phyloP scores from a whole-genome alignment of 2,329 filamentous ascomycete species.

The Sporothrix luriei region DNA sequence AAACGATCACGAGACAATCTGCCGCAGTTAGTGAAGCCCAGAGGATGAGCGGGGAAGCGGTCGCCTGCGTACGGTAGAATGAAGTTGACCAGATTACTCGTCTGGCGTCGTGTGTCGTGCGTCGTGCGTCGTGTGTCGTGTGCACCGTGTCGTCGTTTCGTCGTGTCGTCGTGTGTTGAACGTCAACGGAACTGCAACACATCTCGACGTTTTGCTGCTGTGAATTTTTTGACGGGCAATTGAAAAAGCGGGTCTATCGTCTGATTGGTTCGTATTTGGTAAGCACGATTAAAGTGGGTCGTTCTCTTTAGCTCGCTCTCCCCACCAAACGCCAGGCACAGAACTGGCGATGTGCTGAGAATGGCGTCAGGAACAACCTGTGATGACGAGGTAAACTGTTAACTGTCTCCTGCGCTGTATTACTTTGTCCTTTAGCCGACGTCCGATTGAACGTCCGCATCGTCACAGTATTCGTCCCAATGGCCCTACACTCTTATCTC shows the following conservation, averaged over 20 bases:
- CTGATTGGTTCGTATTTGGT: slow-evolving; percentile 12
- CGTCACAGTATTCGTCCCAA: neutral
- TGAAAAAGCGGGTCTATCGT: neutral
- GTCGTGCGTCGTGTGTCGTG: neutral
- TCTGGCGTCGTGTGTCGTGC: neutral
- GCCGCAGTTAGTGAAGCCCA: neutral
- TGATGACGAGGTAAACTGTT: too few species aligned
- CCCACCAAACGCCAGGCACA: neutral
- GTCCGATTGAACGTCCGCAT: too few species aligned
- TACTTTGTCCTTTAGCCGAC: too few species aligned
- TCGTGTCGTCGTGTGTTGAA: slow-evolving; percentile 18
- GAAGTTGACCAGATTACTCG: neutral
- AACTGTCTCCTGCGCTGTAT: too few species aligned
- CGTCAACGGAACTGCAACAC: neutral
- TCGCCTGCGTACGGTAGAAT: neutral
- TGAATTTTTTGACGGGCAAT: slow-evolving; percentile 16
- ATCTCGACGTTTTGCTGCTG: slow-evolving; percentile 7
- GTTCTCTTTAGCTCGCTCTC: neutral
- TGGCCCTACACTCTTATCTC: neutral
- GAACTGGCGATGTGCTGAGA: neutral
- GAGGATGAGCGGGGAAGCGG: neutral
- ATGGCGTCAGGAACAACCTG: too few species aligned
- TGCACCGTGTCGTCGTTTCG: slow-evolving; percentile 7
- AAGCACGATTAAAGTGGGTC: slow-evolving; percentile 6
- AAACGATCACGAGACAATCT: slow-evolving; percentile 18